A percentile compares a stretch with the other conserved stretches of the same genome.
phyloP scores from a whole-genome alignment of 805 yeast species.

The Blastobotrys robertii region DNA sequence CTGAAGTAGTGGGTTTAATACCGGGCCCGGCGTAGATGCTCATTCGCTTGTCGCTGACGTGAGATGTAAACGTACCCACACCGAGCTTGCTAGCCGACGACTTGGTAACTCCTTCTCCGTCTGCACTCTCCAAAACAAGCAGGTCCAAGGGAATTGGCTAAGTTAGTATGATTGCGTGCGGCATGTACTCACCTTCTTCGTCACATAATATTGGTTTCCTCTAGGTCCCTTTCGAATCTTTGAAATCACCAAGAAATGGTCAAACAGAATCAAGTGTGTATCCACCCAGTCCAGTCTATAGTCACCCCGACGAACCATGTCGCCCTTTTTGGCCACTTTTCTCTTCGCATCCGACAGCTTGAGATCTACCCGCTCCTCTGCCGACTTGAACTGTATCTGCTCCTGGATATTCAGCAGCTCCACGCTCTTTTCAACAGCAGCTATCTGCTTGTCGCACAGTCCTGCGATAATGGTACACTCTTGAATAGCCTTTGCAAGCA shows the following conservation, averaged over 20 bases:
- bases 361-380: constrained; percentile 37
- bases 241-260: constrained; percentile 46
- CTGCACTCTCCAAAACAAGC: constrained; percentile 47
- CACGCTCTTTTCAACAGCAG: constrained; percentile 47
- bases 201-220: constrained; percentile 26
- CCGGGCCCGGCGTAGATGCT: constrained; percentile 3
- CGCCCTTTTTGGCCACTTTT: constrained; percentile 48
- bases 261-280: constrained; percentile 49
- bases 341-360: constrained; percentile 46
- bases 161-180: constrained; percentile 1
- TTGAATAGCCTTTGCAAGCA: constrained; percentile 43
- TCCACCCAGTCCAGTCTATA: constrained; percentile 48
- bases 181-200: constrained; percentile 18
- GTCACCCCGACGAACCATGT: constrained; percentile 52
- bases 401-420: constrained; percentile 44
- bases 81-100: constrained; percentile 17
- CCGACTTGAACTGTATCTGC: constrained; percentile 44
- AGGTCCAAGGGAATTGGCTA: constrained; percentile 35
- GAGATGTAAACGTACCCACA: constrained; percentile 18
- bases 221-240: constrained; percentile 27
- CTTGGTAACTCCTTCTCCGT: constrained; percentile 27
- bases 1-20: not conserved
- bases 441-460: constrained; percentile 54
- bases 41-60: constrained; percentile 11
- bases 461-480: constrained; percentile 46